phyloP scores from a whole-genome alignment of 2,329 filamentous ascomycete genomes.

The Pseudopithomyces maydicus region DNA sequence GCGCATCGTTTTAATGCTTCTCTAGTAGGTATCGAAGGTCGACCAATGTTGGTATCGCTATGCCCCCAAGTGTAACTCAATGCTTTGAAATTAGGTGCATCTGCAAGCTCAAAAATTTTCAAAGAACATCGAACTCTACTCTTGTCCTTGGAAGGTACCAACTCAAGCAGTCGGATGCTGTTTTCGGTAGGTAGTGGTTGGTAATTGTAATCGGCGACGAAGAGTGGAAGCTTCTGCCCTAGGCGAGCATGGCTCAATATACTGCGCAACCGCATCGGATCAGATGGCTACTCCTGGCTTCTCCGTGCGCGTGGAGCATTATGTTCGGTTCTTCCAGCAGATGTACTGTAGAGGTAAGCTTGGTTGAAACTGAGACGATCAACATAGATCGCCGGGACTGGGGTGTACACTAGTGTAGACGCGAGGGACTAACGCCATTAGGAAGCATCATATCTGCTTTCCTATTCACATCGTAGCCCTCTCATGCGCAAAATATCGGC shows the following conservation, averaged over 20 bases:
- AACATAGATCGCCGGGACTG: too few relatives aligned
- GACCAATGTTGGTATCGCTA: not conserved
- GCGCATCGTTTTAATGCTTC: not conserved
- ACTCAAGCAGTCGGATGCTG: conserved; percentile 26
- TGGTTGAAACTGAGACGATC: not conserved
- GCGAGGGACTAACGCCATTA: too few relatives aligned
- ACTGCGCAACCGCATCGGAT: conserved; percentile 24
- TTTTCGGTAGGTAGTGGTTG: conserved; percentile 22
- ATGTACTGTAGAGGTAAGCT: not conserved
- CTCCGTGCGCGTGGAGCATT: not conserved
- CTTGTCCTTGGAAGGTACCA: conserved; percentile 18
- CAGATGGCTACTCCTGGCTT: not conserved
- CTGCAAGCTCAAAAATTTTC: conserved; percentile 20
- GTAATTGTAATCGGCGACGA: conserved; percentile 24
- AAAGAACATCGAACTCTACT: conserved; percentile 19
- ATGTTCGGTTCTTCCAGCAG: not conserved
- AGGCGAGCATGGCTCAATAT: conserved; percentile 19
- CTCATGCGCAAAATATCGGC: too few relatives aligned
- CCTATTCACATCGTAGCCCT: too few relatives aligned
- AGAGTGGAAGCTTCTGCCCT: conserved; percentile 19
- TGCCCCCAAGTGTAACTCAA: conserved; percentile 28
- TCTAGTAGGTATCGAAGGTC: conserved; percentile 11
- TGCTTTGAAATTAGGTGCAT: conserved; percentile 25
- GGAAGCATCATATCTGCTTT: too few relatives aligned
- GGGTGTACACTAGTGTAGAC: too few relatives aligned